These are phyloP conservation scores for Helicocarpus griseus DNA, from an alignment of 2,329 filamentous ascomycete genomes.

Conservation along the genomic window DNA sequence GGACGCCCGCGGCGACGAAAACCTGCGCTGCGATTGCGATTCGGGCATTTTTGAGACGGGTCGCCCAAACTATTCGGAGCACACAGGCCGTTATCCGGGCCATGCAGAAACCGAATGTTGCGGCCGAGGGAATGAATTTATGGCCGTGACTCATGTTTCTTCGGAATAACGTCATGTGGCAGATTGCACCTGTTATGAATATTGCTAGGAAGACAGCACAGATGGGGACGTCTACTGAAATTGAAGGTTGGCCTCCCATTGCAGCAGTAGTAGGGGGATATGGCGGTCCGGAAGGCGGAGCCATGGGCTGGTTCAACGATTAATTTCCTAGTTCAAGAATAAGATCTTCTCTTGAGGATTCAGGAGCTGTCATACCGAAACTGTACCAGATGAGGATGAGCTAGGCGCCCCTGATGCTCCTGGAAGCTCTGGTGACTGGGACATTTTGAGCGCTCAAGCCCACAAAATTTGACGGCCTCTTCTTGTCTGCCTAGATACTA, in stretches of 20 bases:
- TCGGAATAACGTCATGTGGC: constrained; percentile 38
- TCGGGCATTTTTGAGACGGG: constrained; percentile 30
- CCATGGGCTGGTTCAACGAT: background rate
- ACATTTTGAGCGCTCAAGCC: too few relatives aligned
- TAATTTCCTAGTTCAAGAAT: background rate
- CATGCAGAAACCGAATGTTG: constrained; percentile 42
- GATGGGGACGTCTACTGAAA: constrained; percentile 54
- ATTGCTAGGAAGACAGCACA: constrained; percentile 50
- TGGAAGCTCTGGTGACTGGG: too few relatives aligned
- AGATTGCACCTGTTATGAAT: constrained; percentile 33
- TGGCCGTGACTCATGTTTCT: constrained; percentile 33
- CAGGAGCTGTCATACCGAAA: background rate
- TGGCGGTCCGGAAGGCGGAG: constrained; percentile 13
- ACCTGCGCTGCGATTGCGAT: constrained; percentile 53
- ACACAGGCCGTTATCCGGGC: constrained; percentile 38
- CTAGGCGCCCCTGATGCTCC: too few relatives aligned
- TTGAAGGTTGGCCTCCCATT: constrained; percentile 42
- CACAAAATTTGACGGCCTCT: too few relatives aligned
- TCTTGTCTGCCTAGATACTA: too few relatives aligned
- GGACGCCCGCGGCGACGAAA: constrained; percentile 62
- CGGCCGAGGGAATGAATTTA: constrained; percentile 41
- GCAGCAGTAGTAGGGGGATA: constrained; percentile 23
- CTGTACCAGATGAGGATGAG: too few relatives aligned
- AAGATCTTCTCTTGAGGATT: background rate
- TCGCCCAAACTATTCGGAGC: constrained; percentile 50